These are phyloP conservation scores for Aspergillus novofumigatus DNA, from an alignment of 2,329 filamentous ascomycete species.

Conservation along the genomic window DNA sequence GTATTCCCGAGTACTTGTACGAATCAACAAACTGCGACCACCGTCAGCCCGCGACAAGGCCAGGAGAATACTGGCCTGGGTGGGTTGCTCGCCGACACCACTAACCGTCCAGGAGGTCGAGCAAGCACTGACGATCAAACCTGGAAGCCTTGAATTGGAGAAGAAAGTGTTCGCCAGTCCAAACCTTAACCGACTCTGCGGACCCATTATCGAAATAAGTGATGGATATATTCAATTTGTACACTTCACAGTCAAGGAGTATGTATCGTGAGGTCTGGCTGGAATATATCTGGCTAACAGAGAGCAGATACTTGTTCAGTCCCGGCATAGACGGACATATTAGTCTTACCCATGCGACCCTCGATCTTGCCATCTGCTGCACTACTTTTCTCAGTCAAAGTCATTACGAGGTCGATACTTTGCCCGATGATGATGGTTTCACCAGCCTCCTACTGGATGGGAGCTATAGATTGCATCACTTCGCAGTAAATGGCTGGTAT, in stretches of 20 bases:
- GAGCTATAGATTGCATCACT: constrained; percentile 2
- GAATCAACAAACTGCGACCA: not conserved
- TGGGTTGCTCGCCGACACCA: constrained; percentile 16
- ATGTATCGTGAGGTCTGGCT: no score
- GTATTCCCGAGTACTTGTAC: constrained; percentile 3
- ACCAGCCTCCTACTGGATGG: not conserved
- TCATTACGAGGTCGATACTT: not conserved
- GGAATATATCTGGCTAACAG: no score
- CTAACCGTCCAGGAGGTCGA: constrained; percentile 15
- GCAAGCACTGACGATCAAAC: constrained; percentile 9
- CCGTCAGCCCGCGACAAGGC: constrained; percentile 3
- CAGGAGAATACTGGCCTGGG: constrained; percentile 17
- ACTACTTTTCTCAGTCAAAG: not conserved
- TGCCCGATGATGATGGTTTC: not conserved
- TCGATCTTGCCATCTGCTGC: constrained; percentile 2
- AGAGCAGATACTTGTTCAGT: constrained; percentile 1
- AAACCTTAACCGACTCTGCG: constrained; percentile 21
- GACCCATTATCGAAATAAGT: constrained; percentile 28
- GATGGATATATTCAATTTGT: constrained; percentile 28
- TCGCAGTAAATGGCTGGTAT: not conserved
- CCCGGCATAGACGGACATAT: not conserved
- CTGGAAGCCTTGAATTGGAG: not conserved
- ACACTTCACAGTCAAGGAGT: constrained; percentile 45
- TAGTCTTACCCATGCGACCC: not conserved
- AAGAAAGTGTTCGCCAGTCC: not conserved